phyloP scores from a whole-genome alignment of 2,329 filamentous ascomycete species.

The Ramularia endophylla region DNA sequence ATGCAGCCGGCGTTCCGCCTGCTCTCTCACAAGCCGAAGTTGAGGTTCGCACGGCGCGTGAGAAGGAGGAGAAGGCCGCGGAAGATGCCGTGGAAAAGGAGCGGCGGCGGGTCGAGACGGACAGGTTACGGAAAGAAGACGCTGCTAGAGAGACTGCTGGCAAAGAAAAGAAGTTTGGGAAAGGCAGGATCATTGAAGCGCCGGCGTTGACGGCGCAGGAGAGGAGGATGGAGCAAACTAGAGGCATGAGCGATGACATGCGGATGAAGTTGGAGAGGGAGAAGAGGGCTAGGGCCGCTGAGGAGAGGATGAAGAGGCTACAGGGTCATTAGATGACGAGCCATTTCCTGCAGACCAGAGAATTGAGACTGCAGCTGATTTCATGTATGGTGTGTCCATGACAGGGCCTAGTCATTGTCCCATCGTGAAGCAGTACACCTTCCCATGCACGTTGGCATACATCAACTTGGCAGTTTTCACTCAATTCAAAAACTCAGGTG shows the following conservation, averaged over 20 bases:
- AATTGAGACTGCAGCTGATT: too few species aligned
- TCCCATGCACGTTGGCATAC: too few species aligned
- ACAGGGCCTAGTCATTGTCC: too few species aligned
- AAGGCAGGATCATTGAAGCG: constrained; percentile 44
- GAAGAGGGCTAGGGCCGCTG: constrained; percentile 81
- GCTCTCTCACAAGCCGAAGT: constrained; percentile 66
- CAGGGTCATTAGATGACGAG: too few species aligned
- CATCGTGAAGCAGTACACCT: too few species aligned
- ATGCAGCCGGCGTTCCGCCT: constrained; percentile 63
- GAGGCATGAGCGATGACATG: constrained; percentile 85
- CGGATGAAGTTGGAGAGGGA: constrained; percentile 78
- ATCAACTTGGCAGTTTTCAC: too few species aligned
- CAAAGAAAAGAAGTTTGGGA: constrained; percentile 46
- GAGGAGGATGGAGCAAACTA: constrained; percentile 72
- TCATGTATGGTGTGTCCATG: too few species aligned
- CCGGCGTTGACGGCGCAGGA: constrained; percentile 71
- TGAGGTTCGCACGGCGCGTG: constrained; percentile 61
- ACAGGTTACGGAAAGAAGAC: constrained; percentile 63
- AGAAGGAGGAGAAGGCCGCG: constrained; percentile 61
- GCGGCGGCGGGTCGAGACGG: constrained; percentile 67
- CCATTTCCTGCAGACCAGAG: too few species aligned
- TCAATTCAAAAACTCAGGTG: too few species aligned
- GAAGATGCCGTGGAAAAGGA: constrained; percentile 57
- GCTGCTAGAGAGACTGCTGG: constrained; percentile 48
- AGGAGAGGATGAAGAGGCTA: constrained; percentile 73